Evolutionary conservation across 2,329 filamentous ascomycete species (phyloP).

Genomic region (Aspergillus fischeri): DNA sequence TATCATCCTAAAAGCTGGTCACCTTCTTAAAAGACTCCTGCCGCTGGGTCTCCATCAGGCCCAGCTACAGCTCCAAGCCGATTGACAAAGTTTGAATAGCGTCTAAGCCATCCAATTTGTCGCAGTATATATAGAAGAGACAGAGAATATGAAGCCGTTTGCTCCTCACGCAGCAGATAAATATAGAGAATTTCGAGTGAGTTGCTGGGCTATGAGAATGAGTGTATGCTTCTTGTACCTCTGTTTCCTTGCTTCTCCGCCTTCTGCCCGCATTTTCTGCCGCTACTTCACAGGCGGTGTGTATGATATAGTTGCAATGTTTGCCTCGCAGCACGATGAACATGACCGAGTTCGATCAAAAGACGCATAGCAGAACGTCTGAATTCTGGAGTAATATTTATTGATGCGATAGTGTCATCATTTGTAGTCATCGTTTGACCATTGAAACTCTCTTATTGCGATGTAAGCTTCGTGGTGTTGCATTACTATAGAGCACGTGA

Average conservation of each 20-base stretch:
- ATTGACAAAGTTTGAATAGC: not conserved
- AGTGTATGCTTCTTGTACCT: not conserved
- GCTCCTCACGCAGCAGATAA: not conserved
- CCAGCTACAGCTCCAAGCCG: not conserved
- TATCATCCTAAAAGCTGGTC: conserved; percentile 5
- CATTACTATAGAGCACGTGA: conserved; percentile 12
- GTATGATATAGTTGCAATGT: not conserved
- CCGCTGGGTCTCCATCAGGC: conserved; percentile 33
- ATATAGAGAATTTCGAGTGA: not conserved
- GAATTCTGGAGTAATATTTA: too few species aligned
- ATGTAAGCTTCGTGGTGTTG: not conserved
- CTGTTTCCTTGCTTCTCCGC: conserved; percentile 12
- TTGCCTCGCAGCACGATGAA: not conserved
- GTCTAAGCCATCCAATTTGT: not conserved
- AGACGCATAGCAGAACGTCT: not conserved
- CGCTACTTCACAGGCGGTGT: conserved; percentile 19
- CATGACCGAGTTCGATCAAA: not conserved
- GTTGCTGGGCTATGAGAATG: not conserved
- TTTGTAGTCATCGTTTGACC: too few species aligned
- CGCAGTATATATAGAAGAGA: too few species aligned
- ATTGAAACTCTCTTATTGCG: not conserved
- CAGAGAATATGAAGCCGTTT: not conserved
- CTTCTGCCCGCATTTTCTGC: conserved; percentile 24
- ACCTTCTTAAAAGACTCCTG: conserved; percentile 43
- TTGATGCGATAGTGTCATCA: too few species aligned